Evolutionary conservation across 441 rosid genomes (phyloP).

Genomic region (Gossypium davidsonii): DNA sequence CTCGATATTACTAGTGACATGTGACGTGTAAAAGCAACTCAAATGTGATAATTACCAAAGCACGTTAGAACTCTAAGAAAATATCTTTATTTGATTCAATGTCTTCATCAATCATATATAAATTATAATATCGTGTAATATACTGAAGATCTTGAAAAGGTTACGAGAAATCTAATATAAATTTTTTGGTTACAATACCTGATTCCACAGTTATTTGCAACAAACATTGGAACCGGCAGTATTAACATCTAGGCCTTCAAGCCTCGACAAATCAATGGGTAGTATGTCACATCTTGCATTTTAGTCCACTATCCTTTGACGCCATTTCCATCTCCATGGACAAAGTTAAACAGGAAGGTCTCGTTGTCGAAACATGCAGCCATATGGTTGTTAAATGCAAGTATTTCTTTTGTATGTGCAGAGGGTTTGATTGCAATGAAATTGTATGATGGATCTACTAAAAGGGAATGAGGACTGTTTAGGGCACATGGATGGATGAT

Average conservation of each 20-base stretch:
- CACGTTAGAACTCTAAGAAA: too few relatives aligned
- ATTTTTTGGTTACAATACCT: too few relatives aligned
- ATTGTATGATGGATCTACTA: background rate
- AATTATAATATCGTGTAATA: too few relatives aligned
- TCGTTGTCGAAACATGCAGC: background rate
- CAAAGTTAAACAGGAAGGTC: background rate
- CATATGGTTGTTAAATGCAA: background rate
- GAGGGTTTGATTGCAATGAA: background rate
- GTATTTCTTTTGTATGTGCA: background rate
- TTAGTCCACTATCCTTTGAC: background rate
- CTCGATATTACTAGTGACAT: too few relatives aligned
- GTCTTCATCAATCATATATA: too few relatives aligned
- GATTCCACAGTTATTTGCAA: too few relatives aligned
- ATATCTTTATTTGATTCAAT: too few relatives aligned
- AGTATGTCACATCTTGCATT: slow-evolving; percentile 14
- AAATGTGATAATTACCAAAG: too few relatives aligned
- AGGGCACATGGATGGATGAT: background rate
- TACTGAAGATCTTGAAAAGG: too few relatives aligned
- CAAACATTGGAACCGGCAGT: too few relatives aligned
- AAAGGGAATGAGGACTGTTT: background rate
- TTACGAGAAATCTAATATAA: too few relatives aligned
- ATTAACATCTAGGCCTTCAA: slow-evolving; percentile 19
- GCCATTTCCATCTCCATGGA: background rate
- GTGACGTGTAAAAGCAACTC: too few relatives aligned
- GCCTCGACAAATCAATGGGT: slow-evolving; percentile 42